Evolutionary conservation across 208 protist genomes (phyloP), one percentile per base, ranked within the genome.

Genomic region (Porcisia hertigi): DNA sequence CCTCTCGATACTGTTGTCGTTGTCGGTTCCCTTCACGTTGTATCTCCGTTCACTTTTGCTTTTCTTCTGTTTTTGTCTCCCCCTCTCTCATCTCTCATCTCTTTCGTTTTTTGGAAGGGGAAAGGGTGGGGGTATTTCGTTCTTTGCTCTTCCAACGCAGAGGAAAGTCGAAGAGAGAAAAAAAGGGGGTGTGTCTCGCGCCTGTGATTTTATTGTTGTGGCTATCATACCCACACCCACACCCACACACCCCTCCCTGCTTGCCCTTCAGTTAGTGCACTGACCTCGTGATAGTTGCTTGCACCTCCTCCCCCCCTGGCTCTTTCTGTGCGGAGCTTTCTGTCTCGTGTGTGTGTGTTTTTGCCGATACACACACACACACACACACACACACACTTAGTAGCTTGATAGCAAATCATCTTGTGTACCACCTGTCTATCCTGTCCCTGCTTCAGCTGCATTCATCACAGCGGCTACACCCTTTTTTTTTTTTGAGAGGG

Each of bases 161-260:
- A 30, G 64, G 6, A 59, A 57, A 73, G 63, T 30, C 1, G 47
- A 18, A 36, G 47, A 52, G 60, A 73, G 63, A 43, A 72, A 72
- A 72, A 41, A 52, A 52, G 16, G 30, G 30, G 30, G 30, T 30
- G 30, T 30, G 30, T 0, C 30, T 30, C 30, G 30, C 30, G 30
- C 30, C 30, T 30, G 30, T 30, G 30, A 30, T 30, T 30, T 0
- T 30, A 30, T 30, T 30, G 30, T 30, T 30, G 30, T 30, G 30
- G 30, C 30, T 30, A 30, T 30, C 30, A 30, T 30, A 30, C 30
- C 0, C 30, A n/a, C n/a, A n/a, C n/a, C 16, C n/a, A n/a, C n/a
- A 30, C 30, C 30, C 30, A 30, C 30, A 30, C 30, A 30, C 30
- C 30, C 30, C 30, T 65, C 18, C 45, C 36, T 65, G 25, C 36